phyloP scores from a whole-genome alignment of 805 yeast species.

The Candida insectorum region DNA sequence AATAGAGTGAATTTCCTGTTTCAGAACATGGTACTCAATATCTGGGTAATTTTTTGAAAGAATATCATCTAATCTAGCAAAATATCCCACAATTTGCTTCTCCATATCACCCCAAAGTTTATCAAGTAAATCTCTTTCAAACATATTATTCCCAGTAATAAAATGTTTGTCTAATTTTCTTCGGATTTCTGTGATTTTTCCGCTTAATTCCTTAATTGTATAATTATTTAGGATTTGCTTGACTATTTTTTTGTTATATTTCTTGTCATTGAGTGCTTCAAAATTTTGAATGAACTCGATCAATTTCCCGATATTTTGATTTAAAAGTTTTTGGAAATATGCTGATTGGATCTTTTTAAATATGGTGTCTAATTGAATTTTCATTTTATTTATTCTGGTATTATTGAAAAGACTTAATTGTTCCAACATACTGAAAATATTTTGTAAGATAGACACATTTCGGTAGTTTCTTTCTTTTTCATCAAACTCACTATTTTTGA shows the following conservation, averaged over 20 bases:
- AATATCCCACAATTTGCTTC: conserved; percentile 55
- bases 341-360: conserved; percentile 25
- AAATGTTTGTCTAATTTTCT: conserved; percentile 58
- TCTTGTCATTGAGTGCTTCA: conserved; percentile 52
- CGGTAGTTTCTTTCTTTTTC: conserved; percentile 41
- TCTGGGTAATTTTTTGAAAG: conserved; percentile 50
- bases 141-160: conserved; percentile 32
- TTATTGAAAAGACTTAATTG: conserved; percentile 24
- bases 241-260: conserved; percentile 58
- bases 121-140: conserved; percentile 54
- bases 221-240: conserved; percentile 54
- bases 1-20: conserved; percentile 55
- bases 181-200: conserved; percentile 53
- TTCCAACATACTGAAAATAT: conserved; percentile 32
- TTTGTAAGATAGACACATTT: conserved; percentile 39
- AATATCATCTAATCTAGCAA: conserved; percentile 51
- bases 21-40: conserved; percentile 47
- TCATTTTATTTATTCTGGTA: conserved; percentile 21
- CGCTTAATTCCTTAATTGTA: conserved; percentile 55
- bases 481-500: conserved; percentile 41
- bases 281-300: conserved; percentile 63
- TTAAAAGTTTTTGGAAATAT: conserved; percentile 31
- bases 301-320: conserved; percentile 62
- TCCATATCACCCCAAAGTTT: conserved; percentile 71
- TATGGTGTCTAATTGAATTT: conserved; percentile 19